Base-by-base conservation (phyloP, 345 rosid species). In the Trapa incisa region DNA sequence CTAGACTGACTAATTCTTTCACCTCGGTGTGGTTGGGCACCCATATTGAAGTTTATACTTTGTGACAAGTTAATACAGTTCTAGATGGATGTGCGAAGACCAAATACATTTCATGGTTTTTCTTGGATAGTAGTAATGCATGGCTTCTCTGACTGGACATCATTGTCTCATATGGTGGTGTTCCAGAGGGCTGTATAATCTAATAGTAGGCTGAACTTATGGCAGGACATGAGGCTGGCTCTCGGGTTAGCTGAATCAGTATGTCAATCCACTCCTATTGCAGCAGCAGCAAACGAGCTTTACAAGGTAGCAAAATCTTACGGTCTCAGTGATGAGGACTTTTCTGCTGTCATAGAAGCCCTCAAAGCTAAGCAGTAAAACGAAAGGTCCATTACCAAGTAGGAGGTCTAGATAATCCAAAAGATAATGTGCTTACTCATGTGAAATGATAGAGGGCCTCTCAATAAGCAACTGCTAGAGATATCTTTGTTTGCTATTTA, bases 321-420 rank as follows among this genome's bases (percentile, higher is more conserved):
- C 32, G 98, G 98, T 14, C 82, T 89, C 61, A 79, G 93, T 41
- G 96, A 89, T 63, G 77, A 82, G n/a, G 97, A 92, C 60, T 92
- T 89, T 80, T 89, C 98, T 16, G 96, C 96, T 0, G 96, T 92
- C 50, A 88, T 92, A 37, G 96, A 92, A 83, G 91, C 93, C 60
- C 58, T 92, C 64, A 92, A 85, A 78, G 83, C 85, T 13, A 84
- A 82, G 64, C 52, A 72, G 63, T 72, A 50, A 60, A n/a, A 14
- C 54, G 12, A 16, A 10, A 37, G n/a, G 6, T 47, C 4, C 50
- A 5, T 22, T 36, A 47, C 42, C 32, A 50, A 62, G 12, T 32
- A 42, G 3, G 65, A 69, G 56, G 37, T 29, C 33, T 7, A 48
- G 41, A 37, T n/a, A 22, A 36, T 47, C 56, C 47, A 41, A 41